Percentiles rank a stretch among this genome's conserved stretches.
Evolutionary conservation across 805 yeast genomes (phyloP).

Genomic region (Ogataea neopini): DNA sequence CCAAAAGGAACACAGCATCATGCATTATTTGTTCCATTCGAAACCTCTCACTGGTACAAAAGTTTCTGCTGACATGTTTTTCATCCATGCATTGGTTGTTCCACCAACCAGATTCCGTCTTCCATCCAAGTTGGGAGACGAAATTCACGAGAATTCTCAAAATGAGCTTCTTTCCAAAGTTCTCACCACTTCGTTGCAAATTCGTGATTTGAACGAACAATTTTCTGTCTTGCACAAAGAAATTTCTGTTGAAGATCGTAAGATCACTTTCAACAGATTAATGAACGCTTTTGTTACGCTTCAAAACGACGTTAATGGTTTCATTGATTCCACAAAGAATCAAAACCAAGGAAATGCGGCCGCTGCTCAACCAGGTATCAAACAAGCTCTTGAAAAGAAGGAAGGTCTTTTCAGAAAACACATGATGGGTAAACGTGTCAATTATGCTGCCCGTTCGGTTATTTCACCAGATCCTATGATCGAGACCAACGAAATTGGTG

Average conservation of each 20-base stretch:
- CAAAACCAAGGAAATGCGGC: slow-evolving; percentile 63
- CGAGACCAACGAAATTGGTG: slow-evolving; percentile 97
- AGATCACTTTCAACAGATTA: slow-evolving; percentile 77
- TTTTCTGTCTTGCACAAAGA: slow-evolving; percentile 64
- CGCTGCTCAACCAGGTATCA: slow-evolving; percentile 89
- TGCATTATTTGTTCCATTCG: slow-evolving; percentile 77
- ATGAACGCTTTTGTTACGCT: slow-evolving; percentile 95
- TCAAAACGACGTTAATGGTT: slow-evolving; percentile 93
- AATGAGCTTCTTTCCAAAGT: slow-evolving; percentile 84
- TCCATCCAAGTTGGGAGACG: slow-evolving; percentile 97
- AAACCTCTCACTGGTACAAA: slow-evolving; percentile 58
- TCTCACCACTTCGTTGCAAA: slow-evolving; percentile 74
- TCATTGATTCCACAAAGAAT: slow-evolving; percentile 88
- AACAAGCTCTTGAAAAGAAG: slow-evolving; percentile 96
- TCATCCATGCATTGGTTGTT: slow-evolving; percentile 83
- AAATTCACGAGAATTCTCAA: slow-evolving; percentile 90
- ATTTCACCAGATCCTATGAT: slow-evolving; percentile 98
- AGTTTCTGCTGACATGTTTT: slow-evolving; percentile 78
- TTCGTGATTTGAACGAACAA: slow-evolving; percentile 88
- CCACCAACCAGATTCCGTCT: slow-evolving; percentile 96
- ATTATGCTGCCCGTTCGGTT: slow-evolving; percentile 98
- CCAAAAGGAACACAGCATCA: slow-evolving; percentile 64
- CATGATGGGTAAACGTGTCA: slow-evolving; percentile 99
- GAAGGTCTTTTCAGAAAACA: slow-evolving; percentile 98
- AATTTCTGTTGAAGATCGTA: slow-evolving; percentile 68